Evolutionary conservation across 768 basidiomycete species (phyloP), one percentile per base, ranked within the genome.

Genomic region (Mycena vitilis): DNA sequence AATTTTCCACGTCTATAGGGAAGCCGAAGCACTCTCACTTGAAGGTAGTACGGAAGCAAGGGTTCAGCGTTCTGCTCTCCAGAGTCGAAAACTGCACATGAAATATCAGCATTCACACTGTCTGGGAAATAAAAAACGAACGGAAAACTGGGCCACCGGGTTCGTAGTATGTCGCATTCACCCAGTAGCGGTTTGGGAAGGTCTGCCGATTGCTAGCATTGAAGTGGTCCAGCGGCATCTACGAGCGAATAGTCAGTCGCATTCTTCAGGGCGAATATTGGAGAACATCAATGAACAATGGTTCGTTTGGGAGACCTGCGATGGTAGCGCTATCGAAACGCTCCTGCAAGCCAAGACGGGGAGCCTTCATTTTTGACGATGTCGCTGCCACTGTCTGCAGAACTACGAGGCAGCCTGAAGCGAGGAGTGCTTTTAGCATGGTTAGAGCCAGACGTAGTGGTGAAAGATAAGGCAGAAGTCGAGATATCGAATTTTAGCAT

Each of bases 161-260:
- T 67, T 84, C 76, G 71, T 82, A 86, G 72, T 85, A 86, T 0
- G 84, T 84, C 2, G 78, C 77, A 63, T 86, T 86, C 30, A 86
- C 75, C 85, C 85, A 86, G 58, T 81, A 86, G 5, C 85, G 79
- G 71, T 86, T 85, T 40, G 76, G 75, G 74, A 84, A 86, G 0
- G 83, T 83, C 12, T 60, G 70, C 0, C 61, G 51, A 2, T 79
- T 75, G 40, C 74, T 75, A 34, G 76, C 74, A 10, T 72, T 72
- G 65, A 85, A 86, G 68, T 86, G 85, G 72, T 86, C 85, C 37
- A 85, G 66, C 5, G 84, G 83, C 73, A 86, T 79, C 84, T 86
- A 49, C 30, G 22, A n/a, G 38, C 5, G 1, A 13, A 30, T 30
- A 30, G 30, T 10, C 36, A 34, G n/a, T 37, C 37, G 5, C 45